Evolutionary conservation across 768 basidiomycete species (phyloP).

Genomic region (Rhodosporidiobolus odoratus): DNA sequence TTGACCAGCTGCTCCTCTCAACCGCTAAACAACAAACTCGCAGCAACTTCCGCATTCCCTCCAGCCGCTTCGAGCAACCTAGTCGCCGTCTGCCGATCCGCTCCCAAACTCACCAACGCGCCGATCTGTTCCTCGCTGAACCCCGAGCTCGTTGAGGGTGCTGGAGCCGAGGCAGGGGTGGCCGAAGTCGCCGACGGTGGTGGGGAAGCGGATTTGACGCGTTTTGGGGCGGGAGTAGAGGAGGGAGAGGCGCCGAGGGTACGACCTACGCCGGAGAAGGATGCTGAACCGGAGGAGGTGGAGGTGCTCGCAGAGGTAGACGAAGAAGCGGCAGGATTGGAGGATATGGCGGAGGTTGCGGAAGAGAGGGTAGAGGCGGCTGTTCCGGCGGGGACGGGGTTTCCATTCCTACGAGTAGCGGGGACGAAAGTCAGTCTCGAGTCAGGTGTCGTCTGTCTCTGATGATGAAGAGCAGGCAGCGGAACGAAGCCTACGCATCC

Average conservation of each 20-base stretch:
- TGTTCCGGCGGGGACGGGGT: constrained; percentile 26
- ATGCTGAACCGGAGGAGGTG: not conserved
- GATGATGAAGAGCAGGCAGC: not conserved
- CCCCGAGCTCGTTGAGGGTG: constrained; percentile 7
- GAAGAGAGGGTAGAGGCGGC: constrained; percentile 10
- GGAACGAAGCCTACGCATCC: constrained; percentile 39
- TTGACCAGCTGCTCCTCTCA: too few relatives aligned
- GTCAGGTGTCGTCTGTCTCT: too few relatives aligned
- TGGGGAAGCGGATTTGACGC: constrained; percentile 31
- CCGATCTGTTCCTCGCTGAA: constrained; percentile 57
- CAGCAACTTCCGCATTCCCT: constrained; percentile 83
- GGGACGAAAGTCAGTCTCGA: not conserved
- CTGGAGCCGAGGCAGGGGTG: constrained; percentile 39
- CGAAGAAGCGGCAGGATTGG: constrained; percentile 8
- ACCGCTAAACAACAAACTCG: constrained; percentile 66
- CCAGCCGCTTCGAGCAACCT: constrained; percentile 68
- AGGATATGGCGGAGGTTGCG: constrained; percentile 1
- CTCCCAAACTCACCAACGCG: constrained; percentile 71
- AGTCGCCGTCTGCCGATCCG: constrained; percentile 68
- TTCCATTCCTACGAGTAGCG: constrained; percentile 30
- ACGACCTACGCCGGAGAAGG: constrained; percentile 40
- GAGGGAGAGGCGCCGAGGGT: constrained; percentile 17
- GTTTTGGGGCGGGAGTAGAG: not conserved
- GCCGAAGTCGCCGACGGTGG: constrained; percentile 13
- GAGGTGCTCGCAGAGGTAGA: not conserved